Base-by-base conservation (phyloP, 495 filamentous ascomycete genomes). In the Xylaria venustula region DNA sequence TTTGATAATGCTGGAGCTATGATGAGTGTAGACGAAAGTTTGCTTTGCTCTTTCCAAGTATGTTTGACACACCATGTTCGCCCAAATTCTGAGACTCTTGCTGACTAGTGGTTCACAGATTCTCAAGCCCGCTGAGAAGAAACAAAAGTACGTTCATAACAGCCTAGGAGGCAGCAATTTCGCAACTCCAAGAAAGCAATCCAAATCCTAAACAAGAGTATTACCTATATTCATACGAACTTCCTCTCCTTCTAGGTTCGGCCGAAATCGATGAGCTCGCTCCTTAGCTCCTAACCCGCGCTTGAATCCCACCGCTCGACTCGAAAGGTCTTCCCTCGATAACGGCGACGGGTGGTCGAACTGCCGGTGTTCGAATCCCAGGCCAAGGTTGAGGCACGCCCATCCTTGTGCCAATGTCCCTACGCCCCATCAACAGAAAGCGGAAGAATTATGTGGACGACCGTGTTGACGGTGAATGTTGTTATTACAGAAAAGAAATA, bases 11-110 rank as follows among this genome's bases (percentile, higher is more conserved):
- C 94, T 40, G 94, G 94, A 71, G 94, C 94, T 42, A 98, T 98
- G 95, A 98, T 98, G 94, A 98, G 94, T 73, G 94, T 98, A n/a
- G 95, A 98, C 73, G 94, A 98, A 80, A 96, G 92, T 73, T 78
- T 98, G 73, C 83, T 98, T 71, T 98, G 94, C 84, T 97, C 92
- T 60, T 98, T 98, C 87, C 94, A 98, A 90, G 93, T 97, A 81
- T 57, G 86, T 81, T 48, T 46, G 20, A 52, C 60, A 22, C 25
- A 32, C 40, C 17, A 11, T n/a, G 7, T 45, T 19, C 15, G 54
- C 2, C n/a, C 19, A 19, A 9, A 26, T 12, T 9, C 2, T 15
- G 1, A 30, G 23, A 30, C 7, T 8, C 37, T 12, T 47, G 34
- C 55, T 62, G 2, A 56, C 40, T 65, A 64, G 60, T 34, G 51